Conservation (phyloP, 257 asterid species). For the Capsicum pubescens region DNA sequence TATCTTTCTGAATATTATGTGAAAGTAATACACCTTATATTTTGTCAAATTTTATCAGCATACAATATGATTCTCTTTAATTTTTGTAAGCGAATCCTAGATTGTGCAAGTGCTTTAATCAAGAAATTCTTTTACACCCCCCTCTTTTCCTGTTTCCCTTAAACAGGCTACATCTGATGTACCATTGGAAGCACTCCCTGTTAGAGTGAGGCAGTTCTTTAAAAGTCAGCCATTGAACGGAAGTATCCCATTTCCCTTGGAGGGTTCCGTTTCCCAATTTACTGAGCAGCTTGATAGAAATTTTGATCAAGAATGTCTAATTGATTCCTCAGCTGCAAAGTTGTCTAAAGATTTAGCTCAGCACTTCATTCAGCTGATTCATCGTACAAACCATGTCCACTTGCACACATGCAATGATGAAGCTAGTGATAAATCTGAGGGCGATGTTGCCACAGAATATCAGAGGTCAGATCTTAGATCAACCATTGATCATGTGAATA, state of each 20-base stretch:
- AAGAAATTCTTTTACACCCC: conserved; percentile 11
- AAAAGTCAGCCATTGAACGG: conserved; percentile 49
- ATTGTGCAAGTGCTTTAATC: conserved; percentile 2
- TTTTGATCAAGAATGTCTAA: conserved; percentile 57
- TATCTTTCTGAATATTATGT: neutral
- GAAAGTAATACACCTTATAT: conserved; percentile 16
- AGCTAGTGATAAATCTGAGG: conserved; percentile 42
- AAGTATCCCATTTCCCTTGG: conserved; percentile 48
- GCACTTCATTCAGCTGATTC: conserved; percentile 71
- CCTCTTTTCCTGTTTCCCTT: conserved; percentile 20
- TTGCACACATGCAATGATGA: conserved; percentile 41
- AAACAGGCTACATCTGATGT: conserved; percentile 90
- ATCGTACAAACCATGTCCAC: conserved; percentile 55
- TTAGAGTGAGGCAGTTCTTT: conserved; percentile 72
- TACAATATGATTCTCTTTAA: neutral
- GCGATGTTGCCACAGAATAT: conserved; percentile 40
- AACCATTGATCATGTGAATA: conserved; percentile 37
- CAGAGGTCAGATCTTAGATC: conserved; percentile 36
- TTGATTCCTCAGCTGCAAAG: conserved; percentile 61
- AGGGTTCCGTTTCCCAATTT: conserved; percentile 64
- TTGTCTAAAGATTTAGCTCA: conserved; percentile 75
- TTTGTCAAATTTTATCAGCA: neutral
- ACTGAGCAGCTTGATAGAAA: conserved; percentile 70
- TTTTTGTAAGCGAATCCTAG: neutral
- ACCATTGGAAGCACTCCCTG: conserved; percentile 66